Conservation (phyloP, 768 basidiomycete genomes). For the Pholiota microspora region DNA sequence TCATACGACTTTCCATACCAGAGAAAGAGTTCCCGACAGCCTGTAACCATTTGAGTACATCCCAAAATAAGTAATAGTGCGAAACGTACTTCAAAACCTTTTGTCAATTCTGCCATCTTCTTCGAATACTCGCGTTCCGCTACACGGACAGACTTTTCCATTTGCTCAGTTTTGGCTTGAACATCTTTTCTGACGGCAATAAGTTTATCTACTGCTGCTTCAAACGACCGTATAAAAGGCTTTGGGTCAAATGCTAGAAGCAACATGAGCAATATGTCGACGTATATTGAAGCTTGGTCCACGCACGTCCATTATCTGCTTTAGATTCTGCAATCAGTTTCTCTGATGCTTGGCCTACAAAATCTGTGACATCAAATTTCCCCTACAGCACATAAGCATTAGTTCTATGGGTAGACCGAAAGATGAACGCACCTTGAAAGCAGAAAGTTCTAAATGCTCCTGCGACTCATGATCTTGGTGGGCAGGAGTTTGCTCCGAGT, state of each 20-base stretch:
- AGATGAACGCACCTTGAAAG: constrained; percentile 47
- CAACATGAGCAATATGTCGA: not conserved
- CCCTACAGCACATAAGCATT: constrained; percentile 42
- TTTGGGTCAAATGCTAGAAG: constrained; percentile 88
- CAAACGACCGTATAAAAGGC: constrained; percentile 91
- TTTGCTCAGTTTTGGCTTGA: constrained; percentile 83
- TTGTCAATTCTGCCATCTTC: constrained; percentile 90
- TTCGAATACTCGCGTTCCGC: constrained; percentile 93
- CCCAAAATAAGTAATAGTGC: not conserved
- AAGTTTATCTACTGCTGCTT: constrained; percentile 85
- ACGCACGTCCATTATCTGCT: constrained; percentile 72
- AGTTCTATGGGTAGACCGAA: constrained; percentile 1
- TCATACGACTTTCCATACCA: constrained; percentile 89
- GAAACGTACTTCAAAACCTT: constrained; percentile 89
- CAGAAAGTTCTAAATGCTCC: constrained; percentile 48
- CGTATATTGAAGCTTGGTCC: not conserved
- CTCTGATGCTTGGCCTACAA: constrained; percentile 83
- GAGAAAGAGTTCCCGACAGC: constrained; percentile 85
- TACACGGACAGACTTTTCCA: constrained; percentile 87
- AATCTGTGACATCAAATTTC: constrained; percentile 91
- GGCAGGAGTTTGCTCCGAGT: constrained; percentile 6
- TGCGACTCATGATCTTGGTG: constrained; percentile 34
- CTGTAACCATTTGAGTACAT: constrained; percentile 36
- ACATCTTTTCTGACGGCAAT: constrained; percentile 88
- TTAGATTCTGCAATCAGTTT: constrained; percentile 86